Evolutionary conservation across 495 filamentous ascomycete species (phyloP).

Genomic region (Margaritispora aquatica): DNA sequence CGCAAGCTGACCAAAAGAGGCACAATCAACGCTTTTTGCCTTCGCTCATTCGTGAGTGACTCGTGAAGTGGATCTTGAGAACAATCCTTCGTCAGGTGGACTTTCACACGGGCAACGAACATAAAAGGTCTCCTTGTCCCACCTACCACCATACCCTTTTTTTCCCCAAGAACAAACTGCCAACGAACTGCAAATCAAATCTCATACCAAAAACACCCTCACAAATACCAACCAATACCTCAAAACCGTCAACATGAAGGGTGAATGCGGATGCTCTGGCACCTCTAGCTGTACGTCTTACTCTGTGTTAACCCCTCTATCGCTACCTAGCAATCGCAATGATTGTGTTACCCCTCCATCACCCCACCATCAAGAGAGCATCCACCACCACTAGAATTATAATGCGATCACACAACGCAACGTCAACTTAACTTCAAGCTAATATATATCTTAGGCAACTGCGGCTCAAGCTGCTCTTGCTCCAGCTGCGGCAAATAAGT

Average conservation of each 20-base stretch:
- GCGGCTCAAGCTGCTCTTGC: slow-evolving; percentile 20
- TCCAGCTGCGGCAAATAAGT: slow-evolving; percentile 22
- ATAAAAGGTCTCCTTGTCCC: slow-evolving; percentile 7
- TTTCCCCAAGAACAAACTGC: neutral
- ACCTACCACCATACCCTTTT: too few relatives aligned
- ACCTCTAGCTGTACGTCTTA: slow-evolving; percentile 20
- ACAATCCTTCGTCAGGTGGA: neutral
- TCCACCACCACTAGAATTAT: neutral
- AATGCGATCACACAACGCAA: neutral
- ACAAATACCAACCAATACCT: neutral
- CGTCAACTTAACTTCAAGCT: neutral
- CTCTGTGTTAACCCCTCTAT: neutral
- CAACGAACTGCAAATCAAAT: neutral
- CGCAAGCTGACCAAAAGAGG: slow-evolving; percentile 3
- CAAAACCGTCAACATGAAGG: slow-evolving; percentile 22
- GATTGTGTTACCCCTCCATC: neutral
- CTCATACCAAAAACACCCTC: neutral
- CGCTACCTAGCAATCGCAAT: neutral
- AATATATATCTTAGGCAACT: slow-evolving; percentile 16
- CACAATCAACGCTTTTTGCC: neutral
- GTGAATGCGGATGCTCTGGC: slow-evolving; percentile 24
- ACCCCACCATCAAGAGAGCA: neutral
- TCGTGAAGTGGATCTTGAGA: neutral
- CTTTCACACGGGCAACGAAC: neutral
- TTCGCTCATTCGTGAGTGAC: neutral